These are phyloP conservation scores for Pythium insidiosum DNA, from an alignment of 352 stramenopile species.

Conservation along the genomic window DNA sequence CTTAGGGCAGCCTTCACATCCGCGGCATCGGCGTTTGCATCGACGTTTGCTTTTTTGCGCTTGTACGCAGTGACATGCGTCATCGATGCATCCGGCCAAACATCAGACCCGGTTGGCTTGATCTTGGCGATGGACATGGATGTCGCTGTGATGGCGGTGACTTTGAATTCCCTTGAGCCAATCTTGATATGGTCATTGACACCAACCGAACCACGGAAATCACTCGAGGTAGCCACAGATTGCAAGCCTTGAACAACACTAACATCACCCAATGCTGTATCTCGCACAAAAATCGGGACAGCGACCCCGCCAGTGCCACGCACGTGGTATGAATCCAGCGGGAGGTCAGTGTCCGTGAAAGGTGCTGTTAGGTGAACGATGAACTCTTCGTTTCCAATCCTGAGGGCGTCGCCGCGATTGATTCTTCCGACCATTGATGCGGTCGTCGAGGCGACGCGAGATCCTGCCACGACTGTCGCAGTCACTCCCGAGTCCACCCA, in stretches of 20 bases:
- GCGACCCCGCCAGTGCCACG: conserved; percentile 24
- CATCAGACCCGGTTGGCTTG: conserved; percentile 5
- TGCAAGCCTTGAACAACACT: conserved; percentile 25
- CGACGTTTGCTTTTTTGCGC: conserved; percentile 57
- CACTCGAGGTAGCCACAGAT: conserved; percentile 28
- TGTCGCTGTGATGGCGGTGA: conserved; percentile 19
- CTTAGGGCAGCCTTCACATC: conserved; percentile 39
- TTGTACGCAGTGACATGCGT: conserved; percentile 55
- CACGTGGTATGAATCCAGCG: conserved; percentile 63
- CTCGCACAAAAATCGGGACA: conserved; percentile 29
- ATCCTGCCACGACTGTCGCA: conserved; percentile 36
- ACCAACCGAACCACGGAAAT: conserved; percentile 28
- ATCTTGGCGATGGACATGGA: conserved; percentile 30
- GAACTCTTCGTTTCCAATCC: conserved; percentile 52
- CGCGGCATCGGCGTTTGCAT: conserved; percentile 33
- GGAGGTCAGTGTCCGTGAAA: conserved; percentile 61
- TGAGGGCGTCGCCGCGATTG: conserved; percentile 54
- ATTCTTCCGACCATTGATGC: conserved; percentile 50
- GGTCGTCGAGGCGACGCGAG: conserved; percentile 30
- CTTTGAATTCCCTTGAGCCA: conserved; percentile 31
- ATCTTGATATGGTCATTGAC: conserved; percentile 53
- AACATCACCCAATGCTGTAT: conserved; percentile 63
- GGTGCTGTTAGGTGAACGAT: conserved; percentile 48
- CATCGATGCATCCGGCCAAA: conserved; percentile 27
- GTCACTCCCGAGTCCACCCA: conserved; percentile 31